These are phyloP conservation scores for Claviceps capensis DNA, from an alignment of 2,329 filamentous ascomycete genomes.

Conservation along the genomic window DNA sequence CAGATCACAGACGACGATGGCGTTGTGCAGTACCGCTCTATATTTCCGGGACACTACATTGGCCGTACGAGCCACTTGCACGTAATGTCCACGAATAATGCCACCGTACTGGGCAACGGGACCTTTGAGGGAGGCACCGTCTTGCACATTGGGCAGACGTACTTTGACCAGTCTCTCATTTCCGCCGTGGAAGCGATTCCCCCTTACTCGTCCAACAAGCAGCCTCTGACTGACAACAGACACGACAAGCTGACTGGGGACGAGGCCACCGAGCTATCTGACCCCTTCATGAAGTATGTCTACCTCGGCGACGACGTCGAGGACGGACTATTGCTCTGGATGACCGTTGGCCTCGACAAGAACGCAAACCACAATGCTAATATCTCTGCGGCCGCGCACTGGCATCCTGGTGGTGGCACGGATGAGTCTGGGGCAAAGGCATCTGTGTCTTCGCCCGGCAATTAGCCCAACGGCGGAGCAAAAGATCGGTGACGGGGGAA, in stretches of 20 bases:
- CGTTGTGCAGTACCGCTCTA: constrained; percentile 25
- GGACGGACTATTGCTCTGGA: constrained; percentile 41
- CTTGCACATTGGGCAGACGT: constrained; percentile 46
- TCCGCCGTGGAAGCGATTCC: constrained; percentile 35
- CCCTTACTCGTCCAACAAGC: constrained; percentile 32
- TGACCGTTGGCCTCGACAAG: constrained; percentile 34
- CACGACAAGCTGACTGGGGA: constrained; percentile 34
- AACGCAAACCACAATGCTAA: constrained; percentile 4
- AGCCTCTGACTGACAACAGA: constrained; percentile 31
- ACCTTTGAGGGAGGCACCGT: constrained; percentile 35
- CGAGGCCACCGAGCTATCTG: constrained; percentile 30
- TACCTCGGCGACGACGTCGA: constrained; percentile 36
- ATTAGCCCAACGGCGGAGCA: neutral
- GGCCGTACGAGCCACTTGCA: constrained; percentile 29
- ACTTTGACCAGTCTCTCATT: constrained; percentile 37
- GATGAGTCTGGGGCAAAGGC: neutral
- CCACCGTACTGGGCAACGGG: constrained; percentile 30
- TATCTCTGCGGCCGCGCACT: constrained; percentile 2
- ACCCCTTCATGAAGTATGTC: constrained; percentile 45
- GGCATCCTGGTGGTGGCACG: constrained; percentile 2
- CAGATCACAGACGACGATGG: constrained; percentile 26
- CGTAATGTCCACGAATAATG: constrained; percentile 16
- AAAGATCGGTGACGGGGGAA: neutral
- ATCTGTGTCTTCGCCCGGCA: no score
- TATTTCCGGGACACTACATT: constrained; percentile 30